Conservation (phyloP, 2,329 filamentous ascomycete species). For the Blastomyces silverae region DNA sequence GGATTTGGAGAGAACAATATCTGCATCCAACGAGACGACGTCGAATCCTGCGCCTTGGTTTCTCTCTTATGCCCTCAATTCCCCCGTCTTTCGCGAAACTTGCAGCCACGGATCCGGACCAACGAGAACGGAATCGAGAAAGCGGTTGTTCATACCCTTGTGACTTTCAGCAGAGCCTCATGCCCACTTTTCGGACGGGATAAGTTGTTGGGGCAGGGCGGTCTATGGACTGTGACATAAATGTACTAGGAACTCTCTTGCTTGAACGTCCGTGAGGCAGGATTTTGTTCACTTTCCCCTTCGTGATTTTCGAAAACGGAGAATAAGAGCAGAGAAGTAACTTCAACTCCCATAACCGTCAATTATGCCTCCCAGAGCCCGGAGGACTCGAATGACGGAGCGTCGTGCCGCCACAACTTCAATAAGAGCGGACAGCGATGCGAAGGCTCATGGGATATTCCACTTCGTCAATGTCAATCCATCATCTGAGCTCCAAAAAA, state of each 20-base stretch:
- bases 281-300: no score
- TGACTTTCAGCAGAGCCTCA: background rate
- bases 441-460: constrained; percentile 16
- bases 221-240: background rate
- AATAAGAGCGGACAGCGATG: background rate
- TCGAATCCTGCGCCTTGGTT: background rate
- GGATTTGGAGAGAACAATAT: background rate
- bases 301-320: background rate
- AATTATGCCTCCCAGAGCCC: constrained; percentile 9
- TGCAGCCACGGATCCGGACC: background rate
- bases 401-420: constrained; percentile 1
- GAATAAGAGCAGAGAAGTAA: background rate
- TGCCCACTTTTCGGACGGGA: background rate
- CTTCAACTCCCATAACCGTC: background rate
- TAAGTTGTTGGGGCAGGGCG: background rate
- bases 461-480: constrained; percentile 24
- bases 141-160: background rate
- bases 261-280: background rate
- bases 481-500: constrained; percentile 21
- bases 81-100: background rate
- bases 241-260: background rate
- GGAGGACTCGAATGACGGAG: constrained; percentile 1
- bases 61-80: background rate
- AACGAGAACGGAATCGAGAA: background rate
- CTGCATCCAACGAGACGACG: background rate